Evolutionary conservation across 805 yeast genomes (phyloP).

Genomic region (Pichia heedii): DNA sequence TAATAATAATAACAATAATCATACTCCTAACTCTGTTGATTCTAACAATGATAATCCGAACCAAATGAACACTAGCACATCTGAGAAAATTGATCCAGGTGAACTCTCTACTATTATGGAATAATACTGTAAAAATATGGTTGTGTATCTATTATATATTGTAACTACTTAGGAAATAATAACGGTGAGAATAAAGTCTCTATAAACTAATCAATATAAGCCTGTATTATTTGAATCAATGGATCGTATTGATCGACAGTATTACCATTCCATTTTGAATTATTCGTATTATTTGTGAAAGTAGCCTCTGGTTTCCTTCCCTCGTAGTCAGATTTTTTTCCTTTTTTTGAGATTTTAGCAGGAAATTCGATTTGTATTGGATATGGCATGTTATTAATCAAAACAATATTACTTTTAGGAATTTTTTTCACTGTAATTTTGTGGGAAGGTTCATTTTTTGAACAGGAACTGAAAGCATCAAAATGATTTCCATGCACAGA

Average conservation of each 20-base stretch:
- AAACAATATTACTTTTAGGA: slow-evolving; percentile 12
- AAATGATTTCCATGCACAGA: not conserved
- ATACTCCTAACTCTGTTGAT: too few relatives aligned
- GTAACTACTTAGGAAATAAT: not conserved
- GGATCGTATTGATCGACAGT: not conserved
- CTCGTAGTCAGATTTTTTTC: not conserved
- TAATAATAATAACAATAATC: too few relatives aligned
- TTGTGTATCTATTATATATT: not conserved
- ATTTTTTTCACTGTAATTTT: slow-evolving; percentile 3
- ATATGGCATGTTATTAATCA: slow-evolving; percentile 23
- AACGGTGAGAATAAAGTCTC: not conserved
- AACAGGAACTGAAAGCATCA: not conserved
- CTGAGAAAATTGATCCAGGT: too few relatives aligned
- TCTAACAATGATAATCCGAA: too few relatives aligned
- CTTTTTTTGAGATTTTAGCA: slow-evolving; percentile 17
- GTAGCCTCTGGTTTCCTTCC: too few relatives aligned
- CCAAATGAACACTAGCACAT: too few relatives aligned
- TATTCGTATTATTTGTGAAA: too few relatives aligned
- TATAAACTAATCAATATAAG: not conserved
- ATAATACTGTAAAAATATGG: not conserved
- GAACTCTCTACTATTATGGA: slow-evolving; percentile 3
- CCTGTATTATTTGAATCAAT: not conserved
- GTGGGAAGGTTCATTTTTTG: not conserved
- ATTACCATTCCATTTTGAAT: too few relatives aligned
- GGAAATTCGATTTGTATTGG: slow-evolving; percentile 23